Conservation (phyloP, 768 basidiomycete genomes). For the Boletus rubescentipes region DNA sequence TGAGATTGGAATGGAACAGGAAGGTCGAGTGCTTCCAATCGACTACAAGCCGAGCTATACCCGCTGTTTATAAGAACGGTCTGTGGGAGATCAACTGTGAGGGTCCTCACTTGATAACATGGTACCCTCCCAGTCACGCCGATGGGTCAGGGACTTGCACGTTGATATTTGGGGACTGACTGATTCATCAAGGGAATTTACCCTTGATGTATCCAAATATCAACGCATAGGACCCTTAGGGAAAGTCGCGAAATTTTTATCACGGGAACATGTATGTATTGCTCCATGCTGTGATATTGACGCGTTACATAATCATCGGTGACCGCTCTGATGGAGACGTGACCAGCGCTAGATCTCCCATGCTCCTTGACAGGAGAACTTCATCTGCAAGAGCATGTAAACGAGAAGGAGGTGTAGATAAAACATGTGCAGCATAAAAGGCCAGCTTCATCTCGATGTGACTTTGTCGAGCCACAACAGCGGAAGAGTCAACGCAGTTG, state of each 20-base stretch:
- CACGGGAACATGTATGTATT: too few species aligned
- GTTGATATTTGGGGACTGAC: too few species aligned
- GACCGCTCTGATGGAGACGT: not conserved
- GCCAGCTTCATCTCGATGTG: constrained; percentile 59
- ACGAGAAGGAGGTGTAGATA: constrained; percentile 45
- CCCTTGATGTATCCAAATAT: too few species aligned
- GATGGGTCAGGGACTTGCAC: not conserved
- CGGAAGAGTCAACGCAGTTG: not conserved
- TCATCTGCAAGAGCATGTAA: constrained; percentile 47
- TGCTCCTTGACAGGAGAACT: constrained; percentile 23
- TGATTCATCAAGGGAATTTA: too few species aligned
- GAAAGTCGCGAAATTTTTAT: too few species aligned
- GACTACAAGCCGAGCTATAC: not conserved
- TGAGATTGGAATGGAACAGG: not conserved
- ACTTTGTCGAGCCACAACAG: constrained; percentile 6
- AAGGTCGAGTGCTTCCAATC: not conserved
- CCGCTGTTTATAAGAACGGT: not conserved
- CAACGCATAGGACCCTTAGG: too few species aligned
- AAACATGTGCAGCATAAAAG: constrained; percentile 67
- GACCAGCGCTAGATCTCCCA: constrained; percentile 21
- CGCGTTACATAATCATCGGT: not conserved
- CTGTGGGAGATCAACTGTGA: constrained; percentile 24
- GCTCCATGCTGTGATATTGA: not conserved
- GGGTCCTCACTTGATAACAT: constrained; percentile 20
- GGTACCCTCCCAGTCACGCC: constrained; percentile 26